Evolutionary conservation across 2,329 filamentous ascomycete genomes (phyloP), one percentile per base, ranked within the genome.

Genomic region (Furcasterigmium sp.): DNA sequence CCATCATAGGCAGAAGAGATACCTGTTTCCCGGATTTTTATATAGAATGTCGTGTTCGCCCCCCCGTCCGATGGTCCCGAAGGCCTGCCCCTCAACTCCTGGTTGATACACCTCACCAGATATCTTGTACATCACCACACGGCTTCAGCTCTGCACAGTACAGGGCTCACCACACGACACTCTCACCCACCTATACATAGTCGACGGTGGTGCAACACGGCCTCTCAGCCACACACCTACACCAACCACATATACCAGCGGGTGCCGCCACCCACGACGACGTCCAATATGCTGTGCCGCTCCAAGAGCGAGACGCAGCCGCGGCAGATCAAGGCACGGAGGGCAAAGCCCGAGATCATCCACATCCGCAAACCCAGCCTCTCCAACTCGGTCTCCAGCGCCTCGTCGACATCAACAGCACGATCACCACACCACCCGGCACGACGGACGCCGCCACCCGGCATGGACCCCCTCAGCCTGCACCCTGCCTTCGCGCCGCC

Each of bases 401-500:
- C 40, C 25, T 41, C 44, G 19, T 51, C 49, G 14, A 46, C 43
- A 8, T 49, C 47, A 13, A 51, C 48, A 29, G 42, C 35, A 15
- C 46, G 36, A n/a, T 39, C 37, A 8, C 29, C 25, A 13, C 8
- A 13, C 48, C 30, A 45, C 40, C 29, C 29, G 42, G n/a, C 45
- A 44, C 9, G 45, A 26, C 35, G 42, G 43, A 28, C 49, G 44
- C 47, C 43, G 19, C 37, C 43, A 10, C 43, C 49, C 39, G 49
- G 50, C 34, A 48, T 50, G 37, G 47, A 51, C 39, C 49, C 49
- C 13, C 43, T 51, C 26, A 42, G 43, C 8, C 40, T 47, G 19
- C 48, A 50, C 46, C 47, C 49, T 13, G 51, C 44, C 20, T 51
- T 49, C 42, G 38, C 43, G n/a, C 35, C 47, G n/a, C 49, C 49